Conservation (phyloP, 306 rosid species). For the Delonix regia region DNA sequence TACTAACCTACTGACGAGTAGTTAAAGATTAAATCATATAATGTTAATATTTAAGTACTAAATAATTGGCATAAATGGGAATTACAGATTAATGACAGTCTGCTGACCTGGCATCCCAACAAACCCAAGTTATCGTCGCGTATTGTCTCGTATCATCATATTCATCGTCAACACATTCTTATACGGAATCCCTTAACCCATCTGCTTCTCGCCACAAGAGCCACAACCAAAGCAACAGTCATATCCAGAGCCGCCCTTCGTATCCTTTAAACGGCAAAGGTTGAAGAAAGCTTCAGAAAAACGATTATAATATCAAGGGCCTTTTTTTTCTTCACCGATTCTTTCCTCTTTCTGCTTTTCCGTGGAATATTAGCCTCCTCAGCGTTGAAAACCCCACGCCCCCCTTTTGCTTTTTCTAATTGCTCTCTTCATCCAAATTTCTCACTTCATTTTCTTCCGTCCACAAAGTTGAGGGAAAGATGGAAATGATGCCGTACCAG, state of each 20-base stretch:
- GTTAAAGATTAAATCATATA: no score
- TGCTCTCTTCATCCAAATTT: neutral
- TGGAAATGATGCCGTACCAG: slow-evolving; percentile 74
- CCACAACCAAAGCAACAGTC: slow-evolving; percentile 26
- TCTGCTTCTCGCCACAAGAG: slow-evolving; percentile 30
- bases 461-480: slow-evolving; percentile 31
- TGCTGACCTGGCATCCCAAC: neutral
- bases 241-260: slow-evolving; percentile 23
- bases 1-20: no score
- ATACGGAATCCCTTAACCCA: slow-evolving; percentile 45
- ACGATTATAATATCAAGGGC: neutral
- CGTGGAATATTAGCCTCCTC: slow-evolving; percentile 31
- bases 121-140: slow-evolving; percentile 5
- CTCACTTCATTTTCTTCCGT: slow-evolving; percentile 21
- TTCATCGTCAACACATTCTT: slow-evolving; percentile 5
- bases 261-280: neutral
- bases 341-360: neutral
- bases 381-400: slow-evolving; percentile 4
- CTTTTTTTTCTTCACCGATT: slow-evolving; percentile 25
- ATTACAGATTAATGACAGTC: neutral
- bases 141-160: neutral
- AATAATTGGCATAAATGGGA: no score
- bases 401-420: neutral
- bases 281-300: slow-evolving; percentile 13
- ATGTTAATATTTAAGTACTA: no score